Percentiles rank a stretch among this genome's conserved stretches.
Evolutionary conservation across 805 yeast genomes (phyloP).

Genomic region (Yarrowia bubula): DNA sequence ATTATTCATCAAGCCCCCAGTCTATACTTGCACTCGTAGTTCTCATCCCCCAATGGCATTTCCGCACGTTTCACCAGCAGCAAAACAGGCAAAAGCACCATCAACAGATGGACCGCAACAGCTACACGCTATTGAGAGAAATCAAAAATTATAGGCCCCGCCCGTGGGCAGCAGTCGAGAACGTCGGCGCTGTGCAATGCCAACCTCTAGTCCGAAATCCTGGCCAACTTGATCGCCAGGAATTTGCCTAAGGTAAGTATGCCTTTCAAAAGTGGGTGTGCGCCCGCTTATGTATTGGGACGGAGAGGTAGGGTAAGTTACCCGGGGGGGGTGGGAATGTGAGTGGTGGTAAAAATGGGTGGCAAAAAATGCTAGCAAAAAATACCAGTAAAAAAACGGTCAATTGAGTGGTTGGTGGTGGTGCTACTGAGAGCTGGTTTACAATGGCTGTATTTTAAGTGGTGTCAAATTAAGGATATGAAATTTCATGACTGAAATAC

Average conservation of each 20-base stretch:
- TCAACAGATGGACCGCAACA: neutral
- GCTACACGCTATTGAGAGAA: neutral
- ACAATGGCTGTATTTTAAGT: too few relatives aligned
- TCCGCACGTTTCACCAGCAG: neutral
- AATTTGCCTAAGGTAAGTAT: constrained; percentile 6
- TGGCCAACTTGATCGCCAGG: constrained; percentile 13
- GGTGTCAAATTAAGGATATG: too few relatives aligned
- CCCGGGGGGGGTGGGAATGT: neutral
- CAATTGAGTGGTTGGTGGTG: too few relatives aligned
- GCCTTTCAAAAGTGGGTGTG: neutral
- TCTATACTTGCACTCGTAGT: too few relatives aligned
- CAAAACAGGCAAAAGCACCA: neutral
- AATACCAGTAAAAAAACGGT: too few relatives aligned
- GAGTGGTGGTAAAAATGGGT: neutral
- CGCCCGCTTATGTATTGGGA: neutral
- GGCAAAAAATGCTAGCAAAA: too few relatives aligned
- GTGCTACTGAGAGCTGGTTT: too few relatives aligned
- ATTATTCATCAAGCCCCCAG: too few relatives aligned
- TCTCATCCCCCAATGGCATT: neutral
- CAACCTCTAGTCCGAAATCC: constrained; percentile 17
- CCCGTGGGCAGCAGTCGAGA: constrained; percentile 12
- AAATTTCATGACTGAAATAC: too few relatives aligned
- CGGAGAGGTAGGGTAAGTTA: neutral
- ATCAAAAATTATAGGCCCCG: constrained; percentile 14
- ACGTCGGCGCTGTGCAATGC: constrained; percentile 19